Evolutionary conservation across 2,329 filamentous ascomycete genomes (phyloP), one percentile per base, ranked within the genome.

Genomic region (Trichophyton simii): DNA sequence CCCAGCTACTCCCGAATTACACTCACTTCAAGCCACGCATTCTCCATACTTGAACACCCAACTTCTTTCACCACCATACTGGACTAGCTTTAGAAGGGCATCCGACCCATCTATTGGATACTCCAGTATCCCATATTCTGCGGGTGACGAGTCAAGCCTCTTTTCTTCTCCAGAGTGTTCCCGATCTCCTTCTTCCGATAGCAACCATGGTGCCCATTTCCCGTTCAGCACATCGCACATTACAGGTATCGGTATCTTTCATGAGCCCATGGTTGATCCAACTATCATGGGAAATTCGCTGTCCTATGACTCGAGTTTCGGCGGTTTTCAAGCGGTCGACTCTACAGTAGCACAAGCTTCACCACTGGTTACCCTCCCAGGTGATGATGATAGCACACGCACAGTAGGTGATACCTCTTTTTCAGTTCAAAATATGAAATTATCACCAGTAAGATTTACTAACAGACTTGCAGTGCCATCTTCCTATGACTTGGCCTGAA

Each of bases 91-190:
- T 65, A 71, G 73, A 57, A 65, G 73, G 61, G 68, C 68, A 25
- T 64, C 74, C 22, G 68, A 72, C 57, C 70, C 65, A 58, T 64
- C 60, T 18, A 63, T 67, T 41, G 66, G 72, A 34, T 71, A 70
- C 62, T 68, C 69, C 38, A 69, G 68, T 58, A 69, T 72, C n/a
- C 66, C 74, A 38, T 73, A 72, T 48, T 71, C 75, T 41, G 67
- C 71, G 4, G 65, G 70, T 4, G 74, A 75, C 54, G 75, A 77
- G 59, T 68, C 70, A 46, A 72, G 71, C n/a, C 72, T 76, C 63
- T 77, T 76, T 63, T 75, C 75, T 36, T 76, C 74, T 9, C 73
- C 75, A 48, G 75, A 76, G 61, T 73, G 73, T 60, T 77, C 75
- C 63, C 71, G 72, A n/a, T 77, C 75, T n/a, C 75, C 75, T 41